phyloP scores from a whole-genome alignment of 768 basidiomycete genomes.

The Auricularia cornea region DNA sequence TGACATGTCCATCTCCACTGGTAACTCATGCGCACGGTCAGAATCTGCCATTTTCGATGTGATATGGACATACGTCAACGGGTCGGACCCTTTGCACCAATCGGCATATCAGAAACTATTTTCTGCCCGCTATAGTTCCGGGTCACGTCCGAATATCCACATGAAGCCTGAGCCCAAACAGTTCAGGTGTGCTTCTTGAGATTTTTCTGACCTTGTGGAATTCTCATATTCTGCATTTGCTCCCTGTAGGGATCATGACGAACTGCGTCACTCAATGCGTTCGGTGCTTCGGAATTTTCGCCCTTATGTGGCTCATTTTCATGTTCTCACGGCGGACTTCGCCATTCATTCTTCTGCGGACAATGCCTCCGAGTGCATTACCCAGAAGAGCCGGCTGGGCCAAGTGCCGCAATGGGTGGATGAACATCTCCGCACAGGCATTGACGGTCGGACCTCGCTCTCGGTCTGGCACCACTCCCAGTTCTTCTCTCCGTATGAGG shows the following conservation, averaged over 20 bases:
- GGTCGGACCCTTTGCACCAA: too few species aligned
- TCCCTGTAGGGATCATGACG: constrained; percentile 32
- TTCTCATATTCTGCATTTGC: too few species aligned
- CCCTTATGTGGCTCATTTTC: constrained; percentile 19
- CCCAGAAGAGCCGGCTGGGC: constrained; percentile 20
- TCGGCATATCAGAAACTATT: too few species aligned
- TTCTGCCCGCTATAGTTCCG: too few species aligned
- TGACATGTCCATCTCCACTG: too few species aligned
- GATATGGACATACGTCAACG: too few species aligned
- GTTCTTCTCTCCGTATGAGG: constrained; percentile 15
- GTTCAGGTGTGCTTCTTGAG: too few species aligned
- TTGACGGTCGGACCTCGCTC: constrained; percentile 21
- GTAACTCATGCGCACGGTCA: too few species aligned
- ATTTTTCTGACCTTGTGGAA: too few species aligned
- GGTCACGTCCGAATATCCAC: too few species aligned
- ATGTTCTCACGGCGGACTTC: constrained; percentile 28
- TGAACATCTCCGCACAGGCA: constrained; percentile 14
- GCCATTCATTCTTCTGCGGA: constrained; percentile 10
- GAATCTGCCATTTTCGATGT: too few species aligned
- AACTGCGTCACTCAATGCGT: constrained; percentile 29
- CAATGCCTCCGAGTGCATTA: constrained; percentile 1
- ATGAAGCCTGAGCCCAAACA: too few species aligned
- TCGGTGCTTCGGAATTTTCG: constrained; percentile 24
- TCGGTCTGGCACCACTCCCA: constrained; percentile 25
- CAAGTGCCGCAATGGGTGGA: constrained; percentile 35